Conservation (phyloP, 2,329 filamentous ascomycete species). For the Stemphylium lycopersici region DNA sequence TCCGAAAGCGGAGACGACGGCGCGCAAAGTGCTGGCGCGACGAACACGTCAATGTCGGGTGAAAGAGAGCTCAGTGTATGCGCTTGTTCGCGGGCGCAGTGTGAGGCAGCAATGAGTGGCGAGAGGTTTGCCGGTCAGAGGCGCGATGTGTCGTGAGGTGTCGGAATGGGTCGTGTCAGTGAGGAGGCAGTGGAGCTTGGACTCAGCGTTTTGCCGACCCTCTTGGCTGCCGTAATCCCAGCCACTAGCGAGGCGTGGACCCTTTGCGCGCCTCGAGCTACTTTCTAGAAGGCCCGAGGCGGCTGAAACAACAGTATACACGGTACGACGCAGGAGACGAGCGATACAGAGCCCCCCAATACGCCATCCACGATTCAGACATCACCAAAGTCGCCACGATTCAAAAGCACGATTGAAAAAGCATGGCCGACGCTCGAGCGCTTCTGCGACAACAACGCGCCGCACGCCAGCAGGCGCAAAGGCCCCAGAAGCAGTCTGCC, state of each 20-base stretch:
- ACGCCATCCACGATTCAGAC: background rate
- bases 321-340: background rate
- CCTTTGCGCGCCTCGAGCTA: conserved; percentile 10
- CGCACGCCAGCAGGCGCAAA: conserved; percentile 43
- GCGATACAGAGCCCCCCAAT: background rate
- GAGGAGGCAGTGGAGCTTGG: conserved; percentile 36
- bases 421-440: conserved; percentile 49
- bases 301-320: background rate
- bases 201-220: conserved; percentile 29
- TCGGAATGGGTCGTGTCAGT: conserved; percentile 27
- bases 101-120: conserved; percentile 18
- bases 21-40: conserved; percentile 21
- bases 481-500: conserved; percentile 36
- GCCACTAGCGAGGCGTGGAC: conserved; percentile 7
- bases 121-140: conserved; percentile 21
- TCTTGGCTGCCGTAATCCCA: conserved; percentile 21
- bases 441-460: conserved; percentile 49
- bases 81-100: conserved; percentile 13
- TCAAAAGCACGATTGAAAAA: background rate
- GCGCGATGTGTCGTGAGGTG: conserved; percentile 39
- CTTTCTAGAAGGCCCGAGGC: conserved; percentile 1
- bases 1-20: conserved; percentile 22
- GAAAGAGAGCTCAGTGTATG: conserved; percentile 10
- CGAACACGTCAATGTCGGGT: conserved; percentile 3
- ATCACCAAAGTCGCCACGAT: background rate